Evolutionary conservation across 768 basidiomycete species (phyloP), one percentile per base, ranked within the genome.

Genomic region (Wakefieldia striispora): DNA sequence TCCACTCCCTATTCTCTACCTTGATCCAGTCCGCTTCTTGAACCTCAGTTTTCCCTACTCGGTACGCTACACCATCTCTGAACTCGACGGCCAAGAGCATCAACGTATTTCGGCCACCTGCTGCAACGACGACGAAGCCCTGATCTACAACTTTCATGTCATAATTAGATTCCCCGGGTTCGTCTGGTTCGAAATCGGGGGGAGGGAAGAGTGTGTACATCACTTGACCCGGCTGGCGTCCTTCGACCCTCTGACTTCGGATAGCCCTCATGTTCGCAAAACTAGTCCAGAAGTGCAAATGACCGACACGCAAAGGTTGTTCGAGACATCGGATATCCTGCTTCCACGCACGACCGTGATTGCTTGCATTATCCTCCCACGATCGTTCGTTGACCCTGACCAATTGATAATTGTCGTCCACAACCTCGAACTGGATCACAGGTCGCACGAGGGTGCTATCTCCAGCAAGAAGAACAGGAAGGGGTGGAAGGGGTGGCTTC

Each of bases 241-340:
- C 49, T 0, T 6, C 0, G 4, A 17, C 16, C n/a, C 33, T 24
- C 35, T 23, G 11, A 2, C 21, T 4, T 34, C 43, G 50, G n/a
- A 40, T 13, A 0, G 10, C 36, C 12, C 12, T 44, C 24, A 47
- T 2, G 10, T 38, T 56, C 13, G 45, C 58, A 37, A 39, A 8
- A 26, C 47, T 50, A 7, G 58, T 60, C 58, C 58, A 59, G 13
- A 59, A 59, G 20, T 17, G 26, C 11, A 59, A n/a, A 2, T 43
- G 58, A 10, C 58, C 58, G 3, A 47, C 27, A 29, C 29, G 11
- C 10, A 13, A 29, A 29, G 29, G 12, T 23, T 6, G 12, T 9
- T 26, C 38, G 11, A 31, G 14, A 13, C 36, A 8, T 0, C 33
- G 21, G 1, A 31, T 17, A 7, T 29, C 6, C 29, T 40, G 44